phyloP scores from a whole-genome alignment of 2,329 filamentous ascomycete genomes.

The Cordyceps cateniannulata region DNA sequence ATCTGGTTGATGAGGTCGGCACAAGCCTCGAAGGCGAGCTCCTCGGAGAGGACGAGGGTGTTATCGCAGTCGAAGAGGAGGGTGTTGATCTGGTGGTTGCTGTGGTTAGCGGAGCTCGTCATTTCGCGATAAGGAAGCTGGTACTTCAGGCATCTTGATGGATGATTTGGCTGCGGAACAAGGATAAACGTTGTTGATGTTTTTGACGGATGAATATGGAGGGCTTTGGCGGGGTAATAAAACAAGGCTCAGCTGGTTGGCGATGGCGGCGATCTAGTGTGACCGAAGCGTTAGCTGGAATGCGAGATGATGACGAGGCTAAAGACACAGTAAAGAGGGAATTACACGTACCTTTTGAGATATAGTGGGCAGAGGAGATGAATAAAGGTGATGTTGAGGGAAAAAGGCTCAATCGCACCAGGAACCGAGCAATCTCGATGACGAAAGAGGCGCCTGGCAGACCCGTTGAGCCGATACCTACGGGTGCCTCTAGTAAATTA shows the following conservation, averaged over 20 bases:
- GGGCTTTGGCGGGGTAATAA: conserved; percentile 1
- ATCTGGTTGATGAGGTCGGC: conserved; percentile 85
- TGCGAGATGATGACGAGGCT: not conserved
- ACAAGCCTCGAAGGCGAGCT: conserved; percentile 85
- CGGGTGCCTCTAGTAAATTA: not conserved
- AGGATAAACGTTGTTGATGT: not conserved
- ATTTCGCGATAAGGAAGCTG: too few relatives aligned
- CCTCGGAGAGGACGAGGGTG: conserved; percentile 87
- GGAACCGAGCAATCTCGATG: conserved; percentile 5
- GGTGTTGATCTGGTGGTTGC: conserved; percentile 47
- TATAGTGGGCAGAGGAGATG: not conserved
- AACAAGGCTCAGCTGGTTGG: not conserved
- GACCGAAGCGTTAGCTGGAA: not conserved
- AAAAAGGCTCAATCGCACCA: not conserved
- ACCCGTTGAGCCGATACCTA: conserved; percentile 3
- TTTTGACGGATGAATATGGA: not conserved
- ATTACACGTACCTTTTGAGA: not conserved
- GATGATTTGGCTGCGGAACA: not conserved
- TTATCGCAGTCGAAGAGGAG: conserved; percentile 80
- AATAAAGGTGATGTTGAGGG: not conserved
- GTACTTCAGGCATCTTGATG: conserved; percentile 14
- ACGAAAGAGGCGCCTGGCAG: conserved; percentile 7
- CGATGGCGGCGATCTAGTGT: not conserved
- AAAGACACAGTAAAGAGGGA: not conserved
- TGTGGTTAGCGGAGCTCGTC: too few relatives aligned